Percentiles rank a stretch among this genome's conserved stretches.
These are phyloP conservation scores for Metschnikowia chrysomelidarum DNA, from an alignment of 805 yeast species.

Conservation along the genomic window DNA sequence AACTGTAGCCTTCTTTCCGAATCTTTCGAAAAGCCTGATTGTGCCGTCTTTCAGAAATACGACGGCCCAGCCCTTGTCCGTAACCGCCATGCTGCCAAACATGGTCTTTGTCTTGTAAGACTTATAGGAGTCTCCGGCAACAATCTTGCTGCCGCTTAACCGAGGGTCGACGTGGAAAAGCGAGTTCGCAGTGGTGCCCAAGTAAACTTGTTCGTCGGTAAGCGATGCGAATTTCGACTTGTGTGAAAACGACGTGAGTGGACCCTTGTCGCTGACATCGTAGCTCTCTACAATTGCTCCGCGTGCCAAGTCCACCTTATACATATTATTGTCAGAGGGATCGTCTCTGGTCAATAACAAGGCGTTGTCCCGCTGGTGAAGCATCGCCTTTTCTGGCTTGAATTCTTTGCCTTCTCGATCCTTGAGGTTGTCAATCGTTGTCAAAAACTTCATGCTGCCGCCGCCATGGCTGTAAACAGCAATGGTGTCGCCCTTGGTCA, in stretches of 20 bases:
- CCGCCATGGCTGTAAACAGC: constrained; percentile 64
- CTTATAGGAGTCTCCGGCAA: constrained; percentile 39
- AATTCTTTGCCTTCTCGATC: constrained; percentile 47
- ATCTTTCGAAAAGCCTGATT: constrained; percentile 65
- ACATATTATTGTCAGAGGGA: constrained; percentile 44
- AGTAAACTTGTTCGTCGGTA: constrained; percentile 68
- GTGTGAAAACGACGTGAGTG: constrained; percentile 62
- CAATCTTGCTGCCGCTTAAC: constrained; percentile 54
- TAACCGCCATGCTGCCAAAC: constrained; percentile 65
- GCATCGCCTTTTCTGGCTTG: constrained; percentile 65
- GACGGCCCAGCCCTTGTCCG: constrained; percentile 71
- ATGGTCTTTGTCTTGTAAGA: constrained; percentile 48
- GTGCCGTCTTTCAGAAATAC: constrained; percentile 77
- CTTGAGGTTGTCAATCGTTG: constrained; percentile 63
- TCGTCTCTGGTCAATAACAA: constrained; percentile 62
- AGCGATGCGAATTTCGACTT: constrained; percentile 71
- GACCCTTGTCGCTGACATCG: constrained; percentile 47
- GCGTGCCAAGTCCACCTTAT: constrained; percentile 72
- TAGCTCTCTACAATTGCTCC: constrained; percentile 89
- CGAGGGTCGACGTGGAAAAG: constrained; percentile 83
- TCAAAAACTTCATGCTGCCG: constrained; percentile 53
- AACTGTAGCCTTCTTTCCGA: constrained; percentile 78
- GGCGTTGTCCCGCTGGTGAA: constrained; percentile 70
- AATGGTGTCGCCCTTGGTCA: constrained; percentile 72
- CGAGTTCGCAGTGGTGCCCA: constrained; percentile 65